phyloP scores from a whole-genome alignment of 2,329 filamentous ascomycete species.

The Colletotrichum sp. region DNA sequence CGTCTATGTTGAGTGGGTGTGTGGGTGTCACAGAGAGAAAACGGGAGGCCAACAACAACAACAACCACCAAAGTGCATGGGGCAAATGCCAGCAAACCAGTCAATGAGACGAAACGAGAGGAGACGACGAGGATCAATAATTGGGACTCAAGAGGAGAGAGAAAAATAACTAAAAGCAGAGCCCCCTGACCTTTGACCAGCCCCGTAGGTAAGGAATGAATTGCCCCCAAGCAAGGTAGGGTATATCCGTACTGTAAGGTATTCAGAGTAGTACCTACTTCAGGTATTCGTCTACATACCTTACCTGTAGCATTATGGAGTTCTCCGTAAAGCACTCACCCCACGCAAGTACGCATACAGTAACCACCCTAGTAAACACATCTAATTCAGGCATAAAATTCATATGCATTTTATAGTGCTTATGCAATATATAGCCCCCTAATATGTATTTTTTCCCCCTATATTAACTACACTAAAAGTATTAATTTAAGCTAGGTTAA shows the following conservation, averaged over 20 bases:
- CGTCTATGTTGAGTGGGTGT: background rate
- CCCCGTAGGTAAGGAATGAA: background rate
- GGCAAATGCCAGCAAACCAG: background rate
- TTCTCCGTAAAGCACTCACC: background rate
- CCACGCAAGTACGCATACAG: background rate
- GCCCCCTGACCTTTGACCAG: background rate
- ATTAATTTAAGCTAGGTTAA: too few species aligned
- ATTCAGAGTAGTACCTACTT: background rate
- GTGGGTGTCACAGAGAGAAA: background rate
- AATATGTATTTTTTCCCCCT: too few species aligned
- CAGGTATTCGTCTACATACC: background rate
- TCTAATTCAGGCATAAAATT: too few species aligned
- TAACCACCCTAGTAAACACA: too few species aligned
- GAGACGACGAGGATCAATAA: background rate
- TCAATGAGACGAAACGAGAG: background rate
- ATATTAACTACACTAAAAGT: too few species aligned
- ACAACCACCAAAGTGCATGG: background rate
- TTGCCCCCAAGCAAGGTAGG: background rate
- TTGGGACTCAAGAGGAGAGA: background rate
- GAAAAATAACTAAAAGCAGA: background rate
- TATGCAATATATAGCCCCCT: too few species aligned
- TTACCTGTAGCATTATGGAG: background rate
- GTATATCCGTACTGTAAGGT: background rate
- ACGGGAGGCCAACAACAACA: background rate
- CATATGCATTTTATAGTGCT: too few species aligned